These are phyloP conservation scores for Aspergillus unguis DNA, from an alignment of 2,329 filamentous ascomycete species.

Conservation along the genomic window DNA sequence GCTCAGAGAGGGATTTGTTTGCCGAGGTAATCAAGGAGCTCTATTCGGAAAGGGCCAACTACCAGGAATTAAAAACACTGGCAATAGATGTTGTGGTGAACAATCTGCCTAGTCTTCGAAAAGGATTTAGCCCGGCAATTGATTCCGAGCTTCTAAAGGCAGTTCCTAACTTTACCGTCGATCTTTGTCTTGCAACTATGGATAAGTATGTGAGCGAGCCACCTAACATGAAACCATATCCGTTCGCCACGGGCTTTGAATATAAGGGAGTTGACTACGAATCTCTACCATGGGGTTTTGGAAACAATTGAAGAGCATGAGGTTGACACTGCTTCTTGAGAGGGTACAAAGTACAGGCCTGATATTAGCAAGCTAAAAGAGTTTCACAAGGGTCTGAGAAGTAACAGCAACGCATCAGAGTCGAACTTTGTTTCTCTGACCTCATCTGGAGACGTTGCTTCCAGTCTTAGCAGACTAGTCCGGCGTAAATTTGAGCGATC, in stretches of 20 bases:
- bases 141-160: neutral
- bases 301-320: neutral
- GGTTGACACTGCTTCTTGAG: neutral
- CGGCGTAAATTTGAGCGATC: neutral
- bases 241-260: neutral
- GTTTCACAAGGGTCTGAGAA: neutral
- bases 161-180: neutral
- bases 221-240: neutral
- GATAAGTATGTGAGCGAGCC: slow-evolving; percentile 1
- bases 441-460: neutral
- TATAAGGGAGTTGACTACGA: neutral
- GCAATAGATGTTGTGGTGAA: neutral
- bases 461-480: neutral
- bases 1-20: slow-evolving; percentile 1
- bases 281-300: neutral
- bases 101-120: neutral
- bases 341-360: neutral
- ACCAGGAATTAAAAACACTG: neutral
- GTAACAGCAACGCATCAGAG: neutral
- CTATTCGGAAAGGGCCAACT: neutral
- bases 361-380: neutral
- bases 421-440: neutral
- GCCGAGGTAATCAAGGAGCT: slow-evolving; percentile 1
- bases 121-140: neutral
- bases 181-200: neutral